These are phyloP conservation scores for Auriscalpium microsporum DNA, from an alignment of 768 basidiomycete genomes.

Conservation along the genomic window DNA sequence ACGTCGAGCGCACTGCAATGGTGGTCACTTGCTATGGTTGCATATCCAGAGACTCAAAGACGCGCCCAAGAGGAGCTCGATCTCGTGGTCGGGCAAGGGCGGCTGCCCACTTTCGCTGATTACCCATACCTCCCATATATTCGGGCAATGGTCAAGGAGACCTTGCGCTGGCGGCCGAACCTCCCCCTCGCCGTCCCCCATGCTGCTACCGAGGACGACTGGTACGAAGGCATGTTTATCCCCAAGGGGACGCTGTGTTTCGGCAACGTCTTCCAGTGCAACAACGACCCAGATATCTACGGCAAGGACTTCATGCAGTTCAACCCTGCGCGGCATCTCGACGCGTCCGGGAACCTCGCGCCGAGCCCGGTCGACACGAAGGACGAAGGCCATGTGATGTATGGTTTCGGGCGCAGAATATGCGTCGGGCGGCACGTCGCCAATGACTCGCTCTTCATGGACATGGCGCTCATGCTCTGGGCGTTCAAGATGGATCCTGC, in stretches of 20 bases:
- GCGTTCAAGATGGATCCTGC: conserved; percentile 12
- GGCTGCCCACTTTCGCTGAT: conserved; percentile 10
- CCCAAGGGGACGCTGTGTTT: conserved; percentile 28
- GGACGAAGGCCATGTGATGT: conserved; percentile 20
- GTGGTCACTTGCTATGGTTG: conserved; percentile 5
- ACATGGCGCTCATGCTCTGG: conserved; percentile 22
- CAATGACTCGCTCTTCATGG: conserved; percentile 26
- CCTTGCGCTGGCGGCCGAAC: conserved; percentile 3
- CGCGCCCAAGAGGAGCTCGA: conserved; percentile 5
- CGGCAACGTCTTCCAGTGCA: conserved; percentile 21
- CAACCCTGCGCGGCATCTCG: conserved; percentile 17
- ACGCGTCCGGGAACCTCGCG: conserved; percentile 13
- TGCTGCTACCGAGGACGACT: conserved; percentile 17
- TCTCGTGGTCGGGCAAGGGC: conserved; percentile 2
- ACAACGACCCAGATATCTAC: conserved; percentile 18
- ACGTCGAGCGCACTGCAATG: background rate
- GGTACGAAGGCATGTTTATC: conserved; percentile 21
- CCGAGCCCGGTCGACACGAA: conserved; percentile 16
- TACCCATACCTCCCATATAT: conserved; percentile 4
- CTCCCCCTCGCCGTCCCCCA: conserved; percentile 12
- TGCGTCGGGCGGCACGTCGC: conserved; percentile 6
- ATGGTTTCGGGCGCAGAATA: conserved; percentile 19
- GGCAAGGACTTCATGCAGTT: conserved; percentile 17
- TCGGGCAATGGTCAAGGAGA: conserved; percentile 11
- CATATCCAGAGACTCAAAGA: background rate